Evolutionary conservation across 2,329 filamentous ascomycete species (phyloP), one percentile per base, ranked within the genome.

Genomic region (Monosporascus sp.): DNA sequence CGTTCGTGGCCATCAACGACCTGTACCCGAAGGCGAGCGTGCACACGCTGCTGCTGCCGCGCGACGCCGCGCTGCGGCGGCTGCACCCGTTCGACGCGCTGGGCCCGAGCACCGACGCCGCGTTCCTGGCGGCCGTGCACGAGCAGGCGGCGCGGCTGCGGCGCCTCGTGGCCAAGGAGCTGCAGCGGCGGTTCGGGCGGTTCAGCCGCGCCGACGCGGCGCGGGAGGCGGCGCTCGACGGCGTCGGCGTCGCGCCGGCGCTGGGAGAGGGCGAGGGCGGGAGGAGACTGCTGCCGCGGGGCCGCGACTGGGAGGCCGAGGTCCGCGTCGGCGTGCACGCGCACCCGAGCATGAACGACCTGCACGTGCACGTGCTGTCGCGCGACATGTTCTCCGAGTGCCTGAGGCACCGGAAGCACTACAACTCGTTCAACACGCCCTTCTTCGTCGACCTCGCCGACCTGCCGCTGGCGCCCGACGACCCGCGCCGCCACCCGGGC

Each of bases 361-460:
- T 97, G 51, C 94, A 99, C 70, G 78, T 97, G 4, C 94, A 99
- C 69, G 83, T 97, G 31, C 72, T 97, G 53, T 90, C 88, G 39
- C 76, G 83, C 18, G 94, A 99, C 67, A 87, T 89, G 77, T 78
- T 83, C 62, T 90, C 87, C 38, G 78, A 81, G 11, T 79, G 78
- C 46, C 60, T 97, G 70, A 89, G 86, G 72, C 85, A 93, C 66
- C 79, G 84, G 58, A 93, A 91, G 68, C 94, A 97, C 72, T 97
- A 97, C 72, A 90, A 94, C 65, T 94, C 88, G 58, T 97, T 97
- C 71, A 84, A 82, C 35, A 95, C 92, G 50, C 81, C 82, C 3
- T 99, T 97, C 68, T 82, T 99, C 22, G 81, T 97, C 14, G 77
- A 80, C 17, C 64, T 97, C 25, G 84, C 84, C 22, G 88, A 92